Evolutionary conservation across 106 monocot species (phyloP).

Genomic region (Apostasia shenzhenica): DNA sequence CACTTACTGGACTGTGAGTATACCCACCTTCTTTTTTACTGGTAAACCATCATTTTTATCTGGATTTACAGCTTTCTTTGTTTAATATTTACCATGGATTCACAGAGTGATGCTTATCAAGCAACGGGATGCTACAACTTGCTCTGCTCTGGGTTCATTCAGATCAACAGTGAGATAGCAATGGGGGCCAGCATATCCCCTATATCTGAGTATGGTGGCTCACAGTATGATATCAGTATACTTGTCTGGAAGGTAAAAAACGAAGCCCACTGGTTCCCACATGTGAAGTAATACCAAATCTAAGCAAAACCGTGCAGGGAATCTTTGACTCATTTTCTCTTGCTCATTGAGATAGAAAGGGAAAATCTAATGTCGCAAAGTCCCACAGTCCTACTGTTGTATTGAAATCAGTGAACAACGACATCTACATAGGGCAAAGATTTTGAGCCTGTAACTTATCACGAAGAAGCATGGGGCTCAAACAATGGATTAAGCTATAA

Average conservation of each 20-base stretch:
- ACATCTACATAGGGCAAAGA: too few species aligned
- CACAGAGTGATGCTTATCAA: constrained; percentile 77
- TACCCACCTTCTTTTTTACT: not conserved
- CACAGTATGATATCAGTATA: constrained; percentile 71
- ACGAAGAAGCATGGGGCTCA: too few species aligned
- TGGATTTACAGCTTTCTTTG: not conserved
- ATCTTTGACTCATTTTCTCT: not conserved
- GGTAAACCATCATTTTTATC: not conserved
- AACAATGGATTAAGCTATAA: too few species aligned
- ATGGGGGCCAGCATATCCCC: constrained; percentile 79
- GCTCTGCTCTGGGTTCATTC: constrained; percentile 73
- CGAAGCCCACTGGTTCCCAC: not conserved
- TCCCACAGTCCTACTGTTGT: too few species aligned
- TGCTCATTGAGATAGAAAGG: too few species aligned
- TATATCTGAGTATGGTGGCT: constrained; percentile 45
- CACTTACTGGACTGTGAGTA: constrained; percentile 77
- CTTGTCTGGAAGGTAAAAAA: constrained; percentile 48
- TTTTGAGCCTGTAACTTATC: too few species aligned
- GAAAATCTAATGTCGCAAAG: too few species aligned
- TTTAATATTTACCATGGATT: constrained; percentile 5
- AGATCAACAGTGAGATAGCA: constrained; percentile 64
- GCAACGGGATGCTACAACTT: constrained; percentile 81
- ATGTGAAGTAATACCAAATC: constrained; percentile 1
- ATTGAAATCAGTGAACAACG: too few species aligned
- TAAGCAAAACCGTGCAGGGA: not conserved